phyloP scores from a whole-genome alignment of 768 basidiomycete species.

The Xerocomus potaroensis region DNA sequence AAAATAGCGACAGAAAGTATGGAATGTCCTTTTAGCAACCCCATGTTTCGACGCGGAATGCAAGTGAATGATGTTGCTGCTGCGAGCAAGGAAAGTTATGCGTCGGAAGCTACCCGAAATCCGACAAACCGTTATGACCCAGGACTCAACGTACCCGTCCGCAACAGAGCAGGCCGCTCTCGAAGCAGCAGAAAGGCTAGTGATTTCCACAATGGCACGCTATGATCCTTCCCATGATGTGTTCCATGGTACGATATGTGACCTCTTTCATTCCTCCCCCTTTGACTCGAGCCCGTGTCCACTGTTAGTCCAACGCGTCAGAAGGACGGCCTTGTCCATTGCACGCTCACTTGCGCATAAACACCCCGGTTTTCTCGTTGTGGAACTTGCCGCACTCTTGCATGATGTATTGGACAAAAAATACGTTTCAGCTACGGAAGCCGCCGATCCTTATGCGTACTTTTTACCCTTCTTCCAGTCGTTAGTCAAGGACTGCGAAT shows the following conservation, averaged over 20 bases:
- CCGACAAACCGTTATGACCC: conserved; percentile 10
- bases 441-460: conserved; percentile 58
- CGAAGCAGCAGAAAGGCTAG: conserved; percentile 59
- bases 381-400: conserved; percentile 84
- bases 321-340: conserved; percentile 68
- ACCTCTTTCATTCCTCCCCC: not conserved
- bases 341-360: conserved; percentile 44
- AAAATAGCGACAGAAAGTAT: conserved; percentile 44
- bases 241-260: conserved; percentile 56
- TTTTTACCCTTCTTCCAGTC: conserved; percentile 63
- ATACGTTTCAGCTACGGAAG: conserved; percentile 57
- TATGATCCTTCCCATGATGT: conserved; percentile 82
- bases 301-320: conserved; percentile 71
- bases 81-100: not conserved
- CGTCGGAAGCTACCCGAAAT: conserved; percentile 21
- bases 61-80: not conserved
- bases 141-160: conserved; percentile 40
- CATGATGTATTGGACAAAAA: conserved; percentile 89
- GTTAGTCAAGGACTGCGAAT: conserved; percentile 37
- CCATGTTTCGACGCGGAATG: conserved; percentile 15
- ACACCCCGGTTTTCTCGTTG: conserved; percentile 63
- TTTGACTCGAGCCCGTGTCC: not conserved
- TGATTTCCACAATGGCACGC: conserved; percentile 67
- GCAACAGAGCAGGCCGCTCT: conserved; percentile 49
- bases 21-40: conserved; percentile 10